A percentile compares a stretch with the other conserved stretches of the same genome.
Evolutionary conservation across 768 basidiomycete genomes (phyloP).

Genomic region (Phlebiopsis flavidoalba): DNA sequence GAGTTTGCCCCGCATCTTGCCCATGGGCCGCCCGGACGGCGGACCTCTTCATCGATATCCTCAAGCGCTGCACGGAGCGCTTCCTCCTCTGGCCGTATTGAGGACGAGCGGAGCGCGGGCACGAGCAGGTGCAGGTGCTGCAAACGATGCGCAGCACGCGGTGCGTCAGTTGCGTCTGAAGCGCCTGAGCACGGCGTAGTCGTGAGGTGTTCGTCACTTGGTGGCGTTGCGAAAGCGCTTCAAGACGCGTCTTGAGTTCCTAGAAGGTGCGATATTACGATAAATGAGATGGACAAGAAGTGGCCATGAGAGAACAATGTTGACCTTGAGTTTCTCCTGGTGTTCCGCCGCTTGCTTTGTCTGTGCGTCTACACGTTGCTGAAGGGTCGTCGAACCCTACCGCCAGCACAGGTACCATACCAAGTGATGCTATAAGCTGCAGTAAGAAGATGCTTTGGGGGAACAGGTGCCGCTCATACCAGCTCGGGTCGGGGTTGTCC

Average conservation of each 20-base stretch:
- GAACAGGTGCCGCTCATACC: slow-evolving; percentile 38
- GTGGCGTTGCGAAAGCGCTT: slow-evolving; percentile 56
- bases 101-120: slow-evolving; percentile 66
- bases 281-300: not conserved
- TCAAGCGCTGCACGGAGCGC: slow-evolving; percentile 64
- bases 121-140: slow-evolving; percentile 79
- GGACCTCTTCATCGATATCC: slow-evolving; percentile 69
- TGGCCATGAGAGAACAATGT: not conserved
- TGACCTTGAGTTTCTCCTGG: slow-evolving; percentile 58
- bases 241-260: slow-evolving; percentile 65
- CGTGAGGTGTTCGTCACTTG: slow-evolving; percentile 63
- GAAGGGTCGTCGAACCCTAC: slow-evolving; percentile 79
- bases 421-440: slow-evolving; percentile 39
- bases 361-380: slow-evolving; percentile 75
- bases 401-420: slow-evolving; percentile 77
- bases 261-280: slow-evolving; percentile 16
- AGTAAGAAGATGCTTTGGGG: not conserved
- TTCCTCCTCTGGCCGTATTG: slow-evolving; percentile 80
- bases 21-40: slow-evolving; percentile 41
- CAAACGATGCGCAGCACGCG: slow-evolving; percentile 62
- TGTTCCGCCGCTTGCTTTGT: slow-evolving; percentile 59
- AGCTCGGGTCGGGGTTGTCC: slow-evolving; percentile 79
- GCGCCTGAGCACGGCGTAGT: slow-evolving; percentile 52
- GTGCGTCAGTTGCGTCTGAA: slow-evolving; percentile 66
- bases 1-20: slow-evolving; percentile 64